phyloP scores from a whole-genome alignment of 2,329 filamentous ascomycete genomes.

The Epicoccum sorghinum region DNA sequence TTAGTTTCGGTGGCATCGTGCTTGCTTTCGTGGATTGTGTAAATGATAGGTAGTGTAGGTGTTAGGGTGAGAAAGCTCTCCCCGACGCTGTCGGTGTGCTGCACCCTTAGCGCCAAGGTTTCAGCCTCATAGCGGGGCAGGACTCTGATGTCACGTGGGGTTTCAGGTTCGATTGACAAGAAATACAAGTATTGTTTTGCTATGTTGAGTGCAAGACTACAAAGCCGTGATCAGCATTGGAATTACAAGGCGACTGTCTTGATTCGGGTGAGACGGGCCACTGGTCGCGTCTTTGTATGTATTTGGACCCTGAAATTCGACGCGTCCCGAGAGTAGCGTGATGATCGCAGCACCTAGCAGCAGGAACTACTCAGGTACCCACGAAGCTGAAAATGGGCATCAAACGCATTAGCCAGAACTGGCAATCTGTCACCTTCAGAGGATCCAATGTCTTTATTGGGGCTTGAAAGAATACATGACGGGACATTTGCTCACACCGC shows the following conservation, averaged over 20 bases:
- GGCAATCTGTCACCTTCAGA: too few species aligned
- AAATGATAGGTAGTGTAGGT: slow-evolving; percentile 8
- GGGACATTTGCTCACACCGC: too few species aligned
- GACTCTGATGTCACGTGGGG: slow-evolving; percentile 16
- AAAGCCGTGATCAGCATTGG: neutral
- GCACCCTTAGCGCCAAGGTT: slow-evolving; percentile 11
- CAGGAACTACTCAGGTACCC: neutral
- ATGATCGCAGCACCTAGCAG: neutral
- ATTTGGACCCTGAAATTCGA: slow-evolving; percentile 7
- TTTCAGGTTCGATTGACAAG: slow-evolving; percentile 2
- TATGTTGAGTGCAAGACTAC: neutral
- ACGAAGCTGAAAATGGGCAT: neutral
- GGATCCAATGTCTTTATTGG: too few species aligned
- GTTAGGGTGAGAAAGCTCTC: slow-evolving; percentile 9
- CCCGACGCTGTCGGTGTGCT: slow-evolving; percentile 3
- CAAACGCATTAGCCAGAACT: too few species aligned
- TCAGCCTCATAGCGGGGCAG: slow-evolving; percentile 15
- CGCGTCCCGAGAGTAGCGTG: slow-evolving; percentile 1
- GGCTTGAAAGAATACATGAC: too few species aligned
- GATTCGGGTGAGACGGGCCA: neutral
- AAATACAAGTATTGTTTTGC: too few species aligned
- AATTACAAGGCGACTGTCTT: neutral
- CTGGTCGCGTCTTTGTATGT: slow-evolving; percentile 4
- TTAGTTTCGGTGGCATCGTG: slow-evolving; percentile 35
- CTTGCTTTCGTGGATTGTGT: neutral